Base-by-base conservation (phyloP, 169 alveolate genomes). In the Plasmodium fragile region DNA sequence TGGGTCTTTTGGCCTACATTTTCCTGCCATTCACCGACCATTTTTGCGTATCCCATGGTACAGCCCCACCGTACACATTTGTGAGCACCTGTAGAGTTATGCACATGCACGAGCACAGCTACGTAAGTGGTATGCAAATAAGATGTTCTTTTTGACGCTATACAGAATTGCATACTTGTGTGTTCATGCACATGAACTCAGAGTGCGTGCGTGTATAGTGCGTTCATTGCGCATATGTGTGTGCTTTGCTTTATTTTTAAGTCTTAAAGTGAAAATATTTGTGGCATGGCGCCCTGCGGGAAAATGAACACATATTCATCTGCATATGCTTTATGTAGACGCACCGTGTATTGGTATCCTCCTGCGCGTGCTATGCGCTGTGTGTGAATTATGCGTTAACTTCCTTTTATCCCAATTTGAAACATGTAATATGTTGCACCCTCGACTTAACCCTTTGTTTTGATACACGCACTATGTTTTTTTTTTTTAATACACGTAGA, bases 101-200 rank as follows among this genome's bases (percentile, higher is more conserved):
- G 73, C 73, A 65, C 30, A 25, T 25, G n/a, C 75, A 28, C 75
- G 75, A 28, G 36, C 75, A 25, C 41, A 65, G 10, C 75, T 65
- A 4, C 75, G n/a, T 65, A 65, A 22, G 41, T 65, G 75, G 16
- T 18, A 28, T 65, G 36, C 30, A 65, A 65, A 65, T 65, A 65
- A 8, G 39, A 65, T 65, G 75, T 30, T 71, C 36, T 36, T 52
- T 52, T 49, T 52, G 71, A 70, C 84, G 30, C 34, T 77, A 53
- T 77, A 22, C n/a, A 53, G 22, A 77, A 25, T n/a, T 83, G 41
- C 49, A 83, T 83, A 32, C 72, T 71, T 83, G 82, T 34, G 71
- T 32, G 45, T 71, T 7, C 28, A 4, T 34, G 30, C 41, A 7
- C 16, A 65, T 2, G 30, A 41, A 41, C 28, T 5, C 39, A 28